Conservation (phyloP, 805 yeast species). For the Candida insectalens region DNA sequence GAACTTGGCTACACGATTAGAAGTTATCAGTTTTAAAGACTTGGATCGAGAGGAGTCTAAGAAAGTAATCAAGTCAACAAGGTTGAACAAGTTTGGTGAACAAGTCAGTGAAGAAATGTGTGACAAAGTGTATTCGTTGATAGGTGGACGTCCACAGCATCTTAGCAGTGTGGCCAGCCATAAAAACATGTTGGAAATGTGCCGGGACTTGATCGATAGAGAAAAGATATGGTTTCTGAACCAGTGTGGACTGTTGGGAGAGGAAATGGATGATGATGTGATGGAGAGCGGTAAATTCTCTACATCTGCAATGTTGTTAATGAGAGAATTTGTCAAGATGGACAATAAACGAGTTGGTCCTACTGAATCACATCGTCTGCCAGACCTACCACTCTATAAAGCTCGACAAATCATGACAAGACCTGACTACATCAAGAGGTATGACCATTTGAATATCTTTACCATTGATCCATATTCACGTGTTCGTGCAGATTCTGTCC, state of each 20-base stretch:
- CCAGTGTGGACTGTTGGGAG: slow-evolving; percentile 71
- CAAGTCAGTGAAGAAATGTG: background rate
- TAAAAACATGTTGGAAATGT: slow-evolving; percentile 44
- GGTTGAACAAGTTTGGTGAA: background rate
- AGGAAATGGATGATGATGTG: slow-evolving; percentile 81
- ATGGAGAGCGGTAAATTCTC: slow-evolving; percentile 77
- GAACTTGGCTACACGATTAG: slow-evolving; percentile 62
- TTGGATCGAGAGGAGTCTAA: slow-evolving; percentile 17
- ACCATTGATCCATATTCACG: slow-evolving; percentile 65
- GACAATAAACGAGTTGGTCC: slow-evolving; percentile 26
- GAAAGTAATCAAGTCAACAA: background rate
- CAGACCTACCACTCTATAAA: slow-evolving; percentile 74
- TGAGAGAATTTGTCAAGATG: slow-evolving; percentile 64
- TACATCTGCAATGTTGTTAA: slow-evolving; percentile 61
- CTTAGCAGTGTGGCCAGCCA: slow-evolving; percentile 60
- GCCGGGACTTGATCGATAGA: slow-evolving; percentile 62
- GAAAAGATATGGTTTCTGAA: slow-evolving; percentile 83
- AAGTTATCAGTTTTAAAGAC: slow-evolving; percentile 61
- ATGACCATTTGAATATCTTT: slow-evolving; percentile 70
- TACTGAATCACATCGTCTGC: slow-evolving; percentile 42
- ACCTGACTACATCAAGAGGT: slow-evolving; percentile 65
- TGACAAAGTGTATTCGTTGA: background rate
- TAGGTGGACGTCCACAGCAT: slow-evolving; percentile 36
- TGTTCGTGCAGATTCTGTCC: slow-evolving; percentile 75
- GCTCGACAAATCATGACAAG: slow-evolving; percentile 82